A percentile compares a stretch with the other conserved stretches of the same genome.
Conservation (phyloP, 2,329 filamentous ascomycete species). For the Ceratocystis colombiana region DNA sequence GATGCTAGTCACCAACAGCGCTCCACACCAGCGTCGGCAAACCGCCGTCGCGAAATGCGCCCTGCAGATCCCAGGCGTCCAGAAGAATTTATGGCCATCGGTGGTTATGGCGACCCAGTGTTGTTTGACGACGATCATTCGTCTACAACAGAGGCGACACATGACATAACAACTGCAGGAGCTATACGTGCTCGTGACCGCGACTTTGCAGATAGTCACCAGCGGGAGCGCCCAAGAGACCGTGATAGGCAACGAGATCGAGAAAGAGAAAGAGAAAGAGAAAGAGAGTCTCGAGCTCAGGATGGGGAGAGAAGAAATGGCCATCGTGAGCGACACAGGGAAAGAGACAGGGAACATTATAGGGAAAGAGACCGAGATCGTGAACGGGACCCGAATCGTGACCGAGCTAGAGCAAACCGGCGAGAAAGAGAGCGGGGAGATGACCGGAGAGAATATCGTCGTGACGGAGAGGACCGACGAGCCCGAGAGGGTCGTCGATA, state of each 20-base stretch:
- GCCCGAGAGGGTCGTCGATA: background rate
- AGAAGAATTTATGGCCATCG: conserved; percentile 71
- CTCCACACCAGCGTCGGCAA: conserved; percentile 28
- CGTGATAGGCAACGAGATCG: background rate
- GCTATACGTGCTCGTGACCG: background rate
- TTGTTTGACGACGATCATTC: conserved; percentile 51
- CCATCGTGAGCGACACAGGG: background rate
- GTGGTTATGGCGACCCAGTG: conserved; percentile 72
- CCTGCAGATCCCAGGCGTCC: conserved; percentile 59
- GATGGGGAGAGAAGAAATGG: background rate
- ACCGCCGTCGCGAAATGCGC: conserved; percentile 46
- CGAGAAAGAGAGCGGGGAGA: background rate
- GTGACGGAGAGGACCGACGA: background rate
- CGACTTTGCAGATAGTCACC: background rate
- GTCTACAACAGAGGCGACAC: conserved; percentile 32
- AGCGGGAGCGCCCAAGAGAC: background rate
- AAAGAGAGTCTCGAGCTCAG: conserved; percentile 6
- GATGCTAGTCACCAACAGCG: background rate
- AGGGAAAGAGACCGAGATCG: conserved; percentile 12
- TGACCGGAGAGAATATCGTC: background rate
- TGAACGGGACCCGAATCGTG: background rate
- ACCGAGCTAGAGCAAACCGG: background rate
- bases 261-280: conserved; percentile 8
- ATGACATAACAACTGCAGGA: conserved; percentile 27
- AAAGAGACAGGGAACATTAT: background rate